Evolutionary conservation across 192 early-diverging fungal species (phyloP).

Genomic region (Rhizophagus prolifer): DNA sequence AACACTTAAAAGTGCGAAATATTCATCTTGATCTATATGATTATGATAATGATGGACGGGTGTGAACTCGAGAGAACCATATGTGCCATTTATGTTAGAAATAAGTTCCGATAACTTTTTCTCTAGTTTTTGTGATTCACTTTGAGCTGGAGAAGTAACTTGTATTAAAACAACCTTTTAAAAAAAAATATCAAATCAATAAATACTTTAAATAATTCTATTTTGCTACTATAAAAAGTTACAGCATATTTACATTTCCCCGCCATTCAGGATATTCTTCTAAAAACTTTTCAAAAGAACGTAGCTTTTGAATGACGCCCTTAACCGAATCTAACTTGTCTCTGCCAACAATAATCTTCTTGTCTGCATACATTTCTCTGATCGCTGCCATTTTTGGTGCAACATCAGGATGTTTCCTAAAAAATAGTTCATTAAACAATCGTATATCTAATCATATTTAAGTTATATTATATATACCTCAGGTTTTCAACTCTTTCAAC

Average conservation of each 20-base stretch:
- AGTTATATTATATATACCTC: slow-evolving; percentile 25
- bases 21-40: slow-evolving; percentile 92
- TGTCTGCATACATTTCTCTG: slow-evolving; percentile 79
- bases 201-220: background rate
- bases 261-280: slow-evolving; percentile 89
- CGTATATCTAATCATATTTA: background rate
- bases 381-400: slow-evolving; percentile 77
- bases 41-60: slow-evolving; percentile 94
- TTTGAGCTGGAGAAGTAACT: slow-evolving; percentile 86
- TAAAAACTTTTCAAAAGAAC: slow-evolving; percentile 92
- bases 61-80: slow-evolving; percentile 92
- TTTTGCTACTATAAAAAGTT: background rate
- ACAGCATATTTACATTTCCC: slow-evolving; percentile 56
- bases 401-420: slow-evolving; percentile 64
- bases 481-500: slow-evolving; percentile 65
- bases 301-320: slow-evolving; percentile 93
- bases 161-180: slow-evolving; percentile 85
- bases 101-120: slow-evolving; percentile 89
- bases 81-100: slow-evolving; percentile 89
- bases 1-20: slow-evolving; percentile 86
- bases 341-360: slow-evolving; percentile 94
- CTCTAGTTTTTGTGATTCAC: slow-evolving; percentile 67
- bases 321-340: slow-evolving; percentile 95
- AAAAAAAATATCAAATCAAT: background rate
- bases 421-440: background rate